Evolutionary conservation across 2,329 filamentous ascomycete genomes (phyloP).

Genomic region (Cercospora sp.): DNA sequence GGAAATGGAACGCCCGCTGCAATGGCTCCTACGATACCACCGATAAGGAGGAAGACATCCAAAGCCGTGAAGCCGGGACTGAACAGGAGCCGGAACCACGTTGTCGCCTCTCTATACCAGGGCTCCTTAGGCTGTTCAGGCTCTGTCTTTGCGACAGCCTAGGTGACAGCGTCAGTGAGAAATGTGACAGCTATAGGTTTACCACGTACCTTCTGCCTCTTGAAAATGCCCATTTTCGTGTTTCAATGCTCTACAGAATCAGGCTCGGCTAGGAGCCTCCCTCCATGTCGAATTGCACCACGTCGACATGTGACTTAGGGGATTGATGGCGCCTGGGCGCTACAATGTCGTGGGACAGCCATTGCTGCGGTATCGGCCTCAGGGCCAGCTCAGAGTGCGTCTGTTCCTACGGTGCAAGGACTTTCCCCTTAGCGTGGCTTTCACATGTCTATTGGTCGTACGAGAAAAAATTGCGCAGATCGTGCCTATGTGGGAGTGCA

Average conservation of each 20-base stretch:
- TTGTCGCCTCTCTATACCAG: constrained; percentile 17
- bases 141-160: constrained; percentile 4
- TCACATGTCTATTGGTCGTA: neutral
- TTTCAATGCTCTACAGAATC: neutral
- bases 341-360: constrained; percentile 4
- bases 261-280: neutral
- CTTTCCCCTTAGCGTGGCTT: neutral
- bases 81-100: constrained; percentile 23
- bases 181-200: neutral
- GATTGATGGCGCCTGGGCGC: neutral
- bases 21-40: constrained; percentile 37
- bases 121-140: constrained; percentile 13
- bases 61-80: constrained; percentile 17
- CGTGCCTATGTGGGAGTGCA: neutral
- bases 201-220: constrained; percentile 11
- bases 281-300: neutral
- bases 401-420: neutral
- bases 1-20: constrained; percentile 64
- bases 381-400: neutral
- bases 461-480: neutral
- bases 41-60: constrained; percentile 21
- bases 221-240: constrained; percentile 17
- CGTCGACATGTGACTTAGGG: constrained; percentile 2
- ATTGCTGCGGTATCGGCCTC: constrained; percentile 19
- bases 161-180: neutral